A percentile compares a stretch with the other conserved stretches of the same genome.
Evolutionary conservation across 306 rosid species (phyloP).

Genomic region (Quercus wislizeni): DNA sequence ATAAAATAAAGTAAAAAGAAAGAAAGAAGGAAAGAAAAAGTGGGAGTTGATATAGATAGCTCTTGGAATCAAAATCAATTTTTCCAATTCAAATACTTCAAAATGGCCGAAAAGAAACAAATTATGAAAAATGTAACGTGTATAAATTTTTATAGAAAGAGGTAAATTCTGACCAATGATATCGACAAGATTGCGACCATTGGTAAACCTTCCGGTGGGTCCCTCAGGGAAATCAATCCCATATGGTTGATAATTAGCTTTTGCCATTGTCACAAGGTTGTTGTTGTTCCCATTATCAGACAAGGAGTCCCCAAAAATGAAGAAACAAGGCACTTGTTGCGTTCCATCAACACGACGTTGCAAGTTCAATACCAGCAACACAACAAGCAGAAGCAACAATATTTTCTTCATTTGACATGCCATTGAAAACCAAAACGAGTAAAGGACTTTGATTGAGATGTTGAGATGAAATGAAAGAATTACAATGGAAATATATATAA

Average conservation of each 20-base stretch:
- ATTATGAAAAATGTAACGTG: not conserved
- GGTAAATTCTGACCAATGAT: not conserved
- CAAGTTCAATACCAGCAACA: not conserved
- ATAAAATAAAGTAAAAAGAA: too few species aligned
- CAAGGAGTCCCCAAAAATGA: constrained; percentile 26
- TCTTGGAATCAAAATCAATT: too few species aligned
- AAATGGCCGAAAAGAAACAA: not conserved
- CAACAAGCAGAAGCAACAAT: not conserved
- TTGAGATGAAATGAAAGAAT: not conserved
- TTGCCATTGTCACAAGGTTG: not conserved
- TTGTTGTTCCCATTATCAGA: constrained; percentile 30
- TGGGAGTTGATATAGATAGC: too few species aligned
- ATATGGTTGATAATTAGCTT: constrained; percentile 22
- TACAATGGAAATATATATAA: too few species aligned
- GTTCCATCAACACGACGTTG: not conserved
- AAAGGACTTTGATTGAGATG: not conserved
- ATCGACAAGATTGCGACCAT: not conserved
- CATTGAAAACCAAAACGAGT: not conserved
- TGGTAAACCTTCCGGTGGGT: constrained; percentile 2
- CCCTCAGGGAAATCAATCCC: constrained; percentile 23
- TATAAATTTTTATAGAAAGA: not conserved
- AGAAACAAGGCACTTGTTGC: constrained; percentile 21
- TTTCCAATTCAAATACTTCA: too few species aligned
- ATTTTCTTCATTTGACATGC: not conserved
- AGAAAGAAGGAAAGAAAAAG: too few species aligned